Conservation (phyloP, 371 early-diverging fungal species). For the Rhizomucor pusillus region DNA sequence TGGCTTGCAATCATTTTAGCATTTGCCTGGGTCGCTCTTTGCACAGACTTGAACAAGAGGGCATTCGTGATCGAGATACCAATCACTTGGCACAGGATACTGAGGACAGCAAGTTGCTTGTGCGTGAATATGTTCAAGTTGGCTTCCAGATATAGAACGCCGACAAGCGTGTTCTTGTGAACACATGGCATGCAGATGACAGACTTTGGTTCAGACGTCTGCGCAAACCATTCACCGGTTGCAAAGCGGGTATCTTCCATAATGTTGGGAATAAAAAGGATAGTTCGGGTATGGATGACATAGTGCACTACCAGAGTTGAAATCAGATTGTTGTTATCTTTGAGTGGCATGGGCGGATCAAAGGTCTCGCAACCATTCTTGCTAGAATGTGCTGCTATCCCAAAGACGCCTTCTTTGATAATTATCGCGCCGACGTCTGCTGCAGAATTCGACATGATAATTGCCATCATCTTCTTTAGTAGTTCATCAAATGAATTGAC, state of each 20-base stretch:
- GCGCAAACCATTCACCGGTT: conserved; percentile 22
- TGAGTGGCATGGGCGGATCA: conserved; percentile 36
- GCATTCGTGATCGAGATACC: conserved; percentile 64
- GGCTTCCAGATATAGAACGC: conserved; percentile 55
- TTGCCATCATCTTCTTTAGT: conserved; percentile 41
- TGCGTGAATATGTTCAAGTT: conserved; percentile 53
- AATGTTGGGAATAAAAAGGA: conserved; percentile 39
- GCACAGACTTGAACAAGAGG: conserved; percentile 47
- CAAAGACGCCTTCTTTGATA: conserved; percentile 41
- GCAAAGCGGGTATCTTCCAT: conserved; percentile 38
- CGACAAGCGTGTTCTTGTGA: conserved; percentile 54
- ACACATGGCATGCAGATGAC: conserved; percentile 56
- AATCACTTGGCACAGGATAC: conserved; percentile 59
- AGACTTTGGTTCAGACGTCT: conserved; percentile 33
- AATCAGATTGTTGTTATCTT: conserved; percentile 34
- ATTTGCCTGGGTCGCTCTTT: conserved; percentile 38
- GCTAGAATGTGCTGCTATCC: conserved; percentile 39
- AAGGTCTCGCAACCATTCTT: conserved; percentile 31
- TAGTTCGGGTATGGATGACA: conserved; percentile 37
- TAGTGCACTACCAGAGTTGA: conserved; percentile 39
- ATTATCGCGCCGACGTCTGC: conserved; percentile 24
- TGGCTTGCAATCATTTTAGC: conserved; percentile 41
- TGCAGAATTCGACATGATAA: conserved; percentile 44
- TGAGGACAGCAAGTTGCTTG: conserved; percentile 51
- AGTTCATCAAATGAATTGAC: conserved; percentile 49